A percentile compares a stretch with the other conserved stretches of the same genome.
Evolutionary conservation across 768 basidiomycete species (phyloP).

Genomic region (Gelatoporia subvermispora): DNA sequence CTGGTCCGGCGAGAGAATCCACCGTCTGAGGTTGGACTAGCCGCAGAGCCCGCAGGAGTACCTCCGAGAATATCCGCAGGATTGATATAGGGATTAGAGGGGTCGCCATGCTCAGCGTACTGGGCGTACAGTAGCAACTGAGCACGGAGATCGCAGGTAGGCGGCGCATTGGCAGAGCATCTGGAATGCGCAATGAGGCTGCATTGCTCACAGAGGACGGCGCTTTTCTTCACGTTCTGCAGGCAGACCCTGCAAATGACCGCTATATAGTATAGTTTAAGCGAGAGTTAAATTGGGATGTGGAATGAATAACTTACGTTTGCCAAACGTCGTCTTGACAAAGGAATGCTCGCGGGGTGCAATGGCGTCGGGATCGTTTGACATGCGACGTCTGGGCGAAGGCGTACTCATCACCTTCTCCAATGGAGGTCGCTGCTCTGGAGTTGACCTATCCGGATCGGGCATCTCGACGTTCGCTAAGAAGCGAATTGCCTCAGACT

Average conservation of each 20-base stretch:
- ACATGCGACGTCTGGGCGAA: conserved; percentile 13
- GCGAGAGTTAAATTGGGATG: not conserved
- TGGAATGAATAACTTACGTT: conserved; percentile 56
- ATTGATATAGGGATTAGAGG: conserved; percentile 47
- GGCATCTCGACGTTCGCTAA: conserved; percentile 40
- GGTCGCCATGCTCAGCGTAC: conserved; percentile 65
- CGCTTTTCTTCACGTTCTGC: conserved; percentile 75
- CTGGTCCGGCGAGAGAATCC: conserved; percentile 39
- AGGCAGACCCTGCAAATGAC: conserved; percentile 85
- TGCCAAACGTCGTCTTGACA: conserved; percentile 89
- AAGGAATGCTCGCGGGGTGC: conserved; percentile 74
- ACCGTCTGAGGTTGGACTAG: conserved; percentile 50
- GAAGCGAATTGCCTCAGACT: conserved; percentile 58
- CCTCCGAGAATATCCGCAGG: conserved; percentile 43
- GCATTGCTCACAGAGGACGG: conserved; percentile 85
- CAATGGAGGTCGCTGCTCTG: conserved; percentile 29
- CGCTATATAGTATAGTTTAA: conserved; percentile 40
- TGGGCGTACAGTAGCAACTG: conserved; percentile 77
- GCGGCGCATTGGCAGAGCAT: conserved; percentile 68
- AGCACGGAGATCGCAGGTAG: conserved; percentile 77
- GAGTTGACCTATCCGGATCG: conserved; percentile 32
- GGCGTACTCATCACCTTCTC: conserved; percentile 34
- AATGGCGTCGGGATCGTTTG: conserved; percentile 40
- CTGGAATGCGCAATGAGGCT: conserved; percentile 84
- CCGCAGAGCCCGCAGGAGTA: conserved; percentile 27